Base-by-base conservation (phyloP, 257 asterid genomes). In the Solanum bulbocastanum region DNA sequence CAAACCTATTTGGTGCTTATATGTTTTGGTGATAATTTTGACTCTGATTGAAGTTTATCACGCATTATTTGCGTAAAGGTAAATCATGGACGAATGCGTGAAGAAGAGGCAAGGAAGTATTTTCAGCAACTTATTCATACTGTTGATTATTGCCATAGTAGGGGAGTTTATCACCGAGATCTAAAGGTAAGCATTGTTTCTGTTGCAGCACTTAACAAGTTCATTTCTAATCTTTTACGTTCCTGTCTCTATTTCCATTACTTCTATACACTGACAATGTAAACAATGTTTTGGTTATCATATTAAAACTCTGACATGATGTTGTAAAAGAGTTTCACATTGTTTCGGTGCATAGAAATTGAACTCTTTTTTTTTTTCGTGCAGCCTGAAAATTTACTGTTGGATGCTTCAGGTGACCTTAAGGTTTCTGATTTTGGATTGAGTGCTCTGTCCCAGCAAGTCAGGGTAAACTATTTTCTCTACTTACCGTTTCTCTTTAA, bases 151-250 rank as follows among this genome's bases (percentile, higher is more conserved):
- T 95, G 98, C 91, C 99, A 96, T 90, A 96, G 98, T 89, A 89
- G 99, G 88, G 99, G 99, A 87, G 99, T 95, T 33, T 96, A 94
- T 89, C 99, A 96, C 90, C 90, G 99, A 88, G 99, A 95, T 91
- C 91, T 96, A 79, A 95, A 96, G 98, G 99, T 94, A 87, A 10
- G 83, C 27, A 13, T 42, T 27, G 23, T 88, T 83, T 22, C 46
- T 75, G 71, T 83, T 46, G 22, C 13, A 44, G 40, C 8, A 46
- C 30, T 86, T 74, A 7, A 32, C 69, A 1, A 46, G 71, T 71
- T 8, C 7, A 22, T 23, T 84, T 46, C 71, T 85, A 6, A 11
- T 85, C 30, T 10, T 71, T 68, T 30, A 71, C 9, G 49, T 23
- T 86, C 49, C 37, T 39, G 32, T 42, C 42, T 46, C 16, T 56